These are phyloP conservation scores for Antarctomyces pellizariae DNA, from an alignment of 495 filamentous ascomycete genomes.

Conservation along the genomic window DNA sequence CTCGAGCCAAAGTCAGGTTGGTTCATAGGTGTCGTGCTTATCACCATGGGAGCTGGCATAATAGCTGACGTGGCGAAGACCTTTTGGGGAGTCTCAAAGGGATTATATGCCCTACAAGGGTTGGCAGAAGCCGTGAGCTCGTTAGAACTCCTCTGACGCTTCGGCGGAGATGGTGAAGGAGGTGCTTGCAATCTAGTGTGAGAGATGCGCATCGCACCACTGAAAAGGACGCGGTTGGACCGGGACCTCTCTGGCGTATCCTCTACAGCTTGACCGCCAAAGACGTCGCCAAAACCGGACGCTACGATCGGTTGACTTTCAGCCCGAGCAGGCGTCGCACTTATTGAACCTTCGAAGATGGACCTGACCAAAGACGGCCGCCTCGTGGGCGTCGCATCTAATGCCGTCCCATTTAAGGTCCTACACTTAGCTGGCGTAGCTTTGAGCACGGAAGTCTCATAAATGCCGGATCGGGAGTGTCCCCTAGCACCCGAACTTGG, in stretches of 20 bases:
- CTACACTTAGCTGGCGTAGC: not conserved
- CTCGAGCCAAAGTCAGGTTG: not conserved
- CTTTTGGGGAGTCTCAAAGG: too few relatives aligned
- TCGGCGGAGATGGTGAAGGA: too few relatives aligned
- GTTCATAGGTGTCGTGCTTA: not conserved
- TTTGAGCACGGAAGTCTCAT: conserved; percentile 4
- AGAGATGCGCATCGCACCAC: too few relatives aligned
- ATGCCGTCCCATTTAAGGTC: not conserved
- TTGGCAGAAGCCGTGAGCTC: too few relatives aligned
- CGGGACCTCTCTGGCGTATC: too few relatives aligned
- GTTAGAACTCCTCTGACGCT: too few relatives aligned
- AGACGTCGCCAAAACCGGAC: too few relatives aligned
- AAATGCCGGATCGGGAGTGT: conserved; percentile 2
- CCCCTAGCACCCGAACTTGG: conserved; percentile 9
- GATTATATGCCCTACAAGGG: too few relatives aligned
- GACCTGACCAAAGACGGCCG: conserved; percentile 2
- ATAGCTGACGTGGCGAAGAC: not conserved
- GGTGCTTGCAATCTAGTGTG: too few relatives aligned
- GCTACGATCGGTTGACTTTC: too few relatives aligned
- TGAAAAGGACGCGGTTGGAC: too few relatives aligned
- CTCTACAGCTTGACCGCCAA: too few relatives aligned
- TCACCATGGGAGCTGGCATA: not conserved
- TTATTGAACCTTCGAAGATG: conserved; percentile 7
- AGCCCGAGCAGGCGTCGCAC: conserved; percentile 2
- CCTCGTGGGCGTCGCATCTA: conserved; percentile 6